phyloP scores from a whole-genome alignment of 495 filamentous ascomycete genomes.

The Chaetomium cochliodes region DNA sequence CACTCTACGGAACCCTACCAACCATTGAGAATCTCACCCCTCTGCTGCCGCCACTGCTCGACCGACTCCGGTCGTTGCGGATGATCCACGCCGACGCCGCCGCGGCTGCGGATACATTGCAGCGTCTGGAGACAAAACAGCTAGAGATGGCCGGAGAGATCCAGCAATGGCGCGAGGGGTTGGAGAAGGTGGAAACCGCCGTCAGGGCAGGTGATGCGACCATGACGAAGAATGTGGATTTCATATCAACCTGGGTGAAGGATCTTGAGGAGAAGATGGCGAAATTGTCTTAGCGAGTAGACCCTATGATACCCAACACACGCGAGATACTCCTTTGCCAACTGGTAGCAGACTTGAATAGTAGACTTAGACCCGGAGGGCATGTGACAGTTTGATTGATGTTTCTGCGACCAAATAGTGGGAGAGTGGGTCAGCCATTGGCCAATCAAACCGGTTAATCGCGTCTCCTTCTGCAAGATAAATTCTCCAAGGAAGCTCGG shows the following conservation, averaged over 20 bases:
- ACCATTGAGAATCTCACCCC: slow-evolving; percentile 87
- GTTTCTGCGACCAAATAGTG: too few relatives aligned
- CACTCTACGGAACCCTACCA: slow-evolving; percentile 82
- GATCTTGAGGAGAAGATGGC: slow-evolving; percentile 76
- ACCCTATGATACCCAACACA: slow-evolving; percentile 34
- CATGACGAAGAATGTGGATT: slow-evolving; percentile 73
- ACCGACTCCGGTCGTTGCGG: slow-evolving; percentile 78
- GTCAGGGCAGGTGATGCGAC: slow-evolving; percentile 65
- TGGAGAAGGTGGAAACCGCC: slow-evolving; percentile 73
- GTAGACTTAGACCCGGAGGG: too few relatives aligned
- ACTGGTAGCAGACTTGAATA: too few relatives aligned
- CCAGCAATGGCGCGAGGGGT: slow-evolving; percentile 76
- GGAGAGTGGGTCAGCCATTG: slow-evolving; percentile 10
- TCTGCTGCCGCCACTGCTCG: slow-evolving; percentile 78
- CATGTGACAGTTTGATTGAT: too few relatives aligned
- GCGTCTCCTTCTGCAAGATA: slow-evolving; percentile 12
- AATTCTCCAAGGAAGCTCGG: slow-evolving; percentile 17
- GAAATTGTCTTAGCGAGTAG: slow-evolving; percentile 43
- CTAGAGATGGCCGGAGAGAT: slow-evolving; percentile 81
- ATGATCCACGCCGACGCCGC: slow-evolving; percentile 85
- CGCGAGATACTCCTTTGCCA: background rate
- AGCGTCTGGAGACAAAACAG: slow-evolving; percentile 73
- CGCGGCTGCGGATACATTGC: slow-evolving; percentile 74
- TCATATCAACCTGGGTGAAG: slow-evolving; percentile 85
- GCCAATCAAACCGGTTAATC: slow-evolving; percentile 10